Percentiles rank a stretch among this genome's conserved stretches.
These are phyloP conservation scores for Sporothrix brunneoviolacea DNA, from an alignment of 2,329 filamentous ascomycete genomes.

Conservation along the genomic window DNA sequence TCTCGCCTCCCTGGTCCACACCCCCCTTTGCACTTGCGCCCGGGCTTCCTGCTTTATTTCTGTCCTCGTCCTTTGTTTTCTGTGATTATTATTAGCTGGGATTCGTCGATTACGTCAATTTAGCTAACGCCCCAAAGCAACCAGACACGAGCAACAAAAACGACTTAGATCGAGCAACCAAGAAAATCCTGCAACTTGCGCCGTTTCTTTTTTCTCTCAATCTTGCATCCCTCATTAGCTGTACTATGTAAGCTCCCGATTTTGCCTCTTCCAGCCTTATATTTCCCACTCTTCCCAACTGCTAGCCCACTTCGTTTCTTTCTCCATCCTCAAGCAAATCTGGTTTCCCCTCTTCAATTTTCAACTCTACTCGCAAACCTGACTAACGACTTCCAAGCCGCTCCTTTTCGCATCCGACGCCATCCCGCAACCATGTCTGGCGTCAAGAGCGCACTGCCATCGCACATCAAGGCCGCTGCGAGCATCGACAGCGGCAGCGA, in stretches of 20 bases:
- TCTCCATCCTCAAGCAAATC: not conserved
- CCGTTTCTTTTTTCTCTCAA: not conserved
- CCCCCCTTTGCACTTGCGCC: not conserved
- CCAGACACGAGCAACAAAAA: slow-evolving; percentile 3
- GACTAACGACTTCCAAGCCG: too few species aligned
- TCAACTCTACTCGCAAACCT: too few species aligned
- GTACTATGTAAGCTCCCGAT: too few species aligned
- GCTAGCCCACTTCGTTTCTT: too few species aligned
- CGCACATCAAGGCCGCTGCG: slow-evolving; percentile 66
- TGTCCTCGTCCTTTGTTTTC: not conserved
- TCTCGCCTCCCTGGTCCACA: too few species aligned
- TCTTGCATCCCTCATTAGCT: not conserved
- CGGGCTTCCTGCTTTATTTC: not conserved
- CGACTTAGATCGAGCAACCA: slow-evolving; percentile 2
- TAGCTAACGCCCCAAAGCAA: not conserved
- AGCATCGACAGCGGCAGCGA: slow-evolving; percentile 37
- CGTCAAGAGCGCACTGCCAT: slow-evolving; percentile 69
- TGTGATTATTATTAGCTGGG: not conserved
- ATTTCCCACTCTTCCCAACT: too few species aligned
- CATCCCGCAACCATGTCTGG: slow-evolving; percentile 57
- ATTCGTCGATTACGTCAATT: slow-evolving; percentile 8
- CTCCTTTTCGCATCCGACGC: not conserved
- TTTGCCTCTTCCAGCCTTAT: too few species aligned
- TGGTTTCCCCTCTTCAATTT: too few species aligned
- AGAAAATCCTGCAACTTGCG: slow-evolving; percentile 2